Evolutionary conservation across 2,329 filamentous ascomycete genomes (phyloP).

Genomic region (Plectosphaerella cucumerina): DNA sequence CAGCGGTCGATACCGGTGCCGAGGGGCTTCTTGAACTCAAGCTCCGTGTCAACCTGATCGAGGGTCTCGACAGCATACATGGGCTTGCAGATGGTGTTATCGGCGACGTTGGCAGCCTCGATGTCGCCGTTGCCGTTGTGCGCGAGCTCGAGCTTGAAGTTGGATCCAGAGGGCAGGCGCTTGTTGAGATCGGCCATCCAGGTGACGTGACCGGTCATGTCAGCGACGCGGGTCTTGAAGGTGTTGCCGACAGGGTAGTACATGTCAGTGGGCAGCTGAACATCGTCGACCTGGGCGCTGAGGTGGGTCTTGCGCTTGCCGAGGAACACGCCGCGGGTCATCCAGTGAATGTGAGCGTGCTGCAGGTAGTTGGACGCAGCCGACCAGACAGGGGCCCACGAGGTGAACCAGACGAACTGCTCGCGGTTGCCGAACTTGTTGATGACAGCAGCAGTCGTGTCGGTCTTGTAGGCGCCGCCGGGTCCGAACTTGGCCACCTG

Average conservation of each 20-base stretch:
- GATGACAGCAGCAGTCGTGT: constrained; percentile 52
- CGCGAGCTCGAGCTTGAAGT: constrained; percentile 48
- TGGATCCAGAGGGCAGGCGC: constrained; percentile 46
- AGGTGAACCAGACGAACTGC: constrained; percentile 59
- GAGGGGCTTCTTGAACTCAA: constrained; percentile 41
- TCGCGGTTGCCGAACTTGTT: constrained; percentile 52
- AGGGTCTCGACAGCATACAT: constrained; percentile 37
- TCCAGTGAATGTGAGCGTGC: constrained; percentile 60
- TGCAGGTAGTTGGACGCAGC: constrained; percentile 53
- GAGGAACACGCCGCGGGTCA: constrained; percentile 53
- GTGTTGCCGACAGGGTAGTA: constrained; percentile 41
- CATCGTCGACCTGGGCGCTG: constrained; percentile 57
- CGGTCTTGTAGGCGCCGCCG: constrained; percentile 30
- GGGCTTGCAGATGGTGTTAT: constrained; percentile 43
- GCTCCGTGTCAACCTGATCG: constrained; percentile 37
- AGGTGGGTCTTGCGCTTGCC: constrained; percentile 53
- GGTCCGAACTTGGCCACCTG: constrained; percentile 49
- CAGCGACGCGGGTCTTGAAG: constrained; percentile 44
- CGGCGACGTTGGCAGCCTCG: constrained; percentile 44
- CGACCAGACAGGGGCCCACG: constrained; percentile 39
- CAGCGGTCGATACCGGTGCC: constrained; percentile 46
- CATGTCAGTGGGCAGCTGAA: constrained; percentile 50
- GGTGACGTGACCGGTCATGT: constrained; percentile 39
- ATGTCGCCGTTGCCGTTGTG: constrained; percentile 48
- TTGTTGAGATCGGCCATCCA: constrained; percentile 38